Percentiles rank a stretch among this genome's conserved stretches.
phyloP scores from a whole-genome alignment of 2,329 filamentous ascomycete species.

The Pseudogymnoascus sp. region DNA sequence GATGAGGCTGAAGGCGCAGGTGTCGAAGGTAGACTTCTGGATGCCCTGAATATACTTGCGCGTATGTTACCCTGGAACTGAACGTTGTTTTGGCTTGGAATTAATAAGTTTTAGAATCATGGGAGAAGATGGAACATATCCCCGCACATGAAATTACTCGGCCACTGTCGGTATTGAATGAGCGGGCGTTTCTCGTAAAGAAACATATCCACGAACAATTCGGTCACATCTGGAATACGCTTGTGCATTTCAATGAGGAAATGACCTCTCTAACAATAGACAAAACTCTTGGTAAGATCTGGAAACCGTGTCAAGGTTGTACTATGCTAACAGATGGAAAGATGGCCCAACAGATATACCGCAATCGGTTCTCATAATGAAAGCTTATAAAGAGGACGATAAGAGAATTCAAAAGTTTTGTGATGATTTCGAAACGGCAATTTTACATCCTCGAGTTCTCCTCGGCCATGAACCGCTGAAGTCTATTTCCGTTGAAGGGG shows the following conservation, averaged over 20 bases:
- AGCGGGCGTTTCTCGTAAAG: slow-evolving; percentile 59
- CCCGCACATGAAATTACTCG: slow-evolving; percentile 55
- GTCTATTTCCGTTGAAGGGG: slow-evolving; percentile 36
- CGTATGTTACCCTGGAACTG: slow-evolving; percentile 33
- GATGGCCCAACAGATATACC: slow-evolving; percentile 46
- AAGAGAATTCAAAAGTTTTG: slow-evolving; percentile 54
- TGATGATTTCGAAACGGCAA: slow-evolving; percentile 53
- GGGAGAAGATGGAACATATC: slow-evolving; percentile 51
- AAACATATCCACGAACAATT: slow-evolving; percentile 59
- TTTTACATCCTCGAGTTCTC: slow-evolving; percentile 54
- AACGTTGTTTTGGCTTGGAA: slow-evolving; percentile 19
- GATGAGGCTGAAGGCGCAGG: slow-evolving; percentile 53
- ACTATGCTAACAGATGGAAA: slow-evolving; percentile 17
- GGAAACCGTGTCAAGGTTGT: neutral
- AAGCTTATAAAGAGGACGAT: slow-evolving; percentile 55
- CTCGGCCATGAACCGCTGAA: slow-evolving; percentile 30
- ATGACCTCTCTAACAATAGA: slow-evolving; percentile 48
- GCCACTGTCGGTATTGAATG: slow-evolving; percentile 56
- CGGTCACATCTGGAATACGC: slow-evolving; percentile 60
- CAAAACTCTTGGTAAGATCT: slow-evolving; percentile 15
- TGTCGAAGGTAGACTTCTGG: slow-evolving; percentile 47
- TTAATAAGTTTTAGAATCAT: slow-evolving; percentile 39
- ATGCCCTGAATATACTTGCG: slow-evolving; percentile 51
- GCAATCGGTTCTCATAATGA: slow-evolving; percentile 49
- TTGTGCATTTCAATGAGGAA: slow-evolving; percentile 56